Percentiles rank a stretch among this genome's conserved stretches.
Evolutionary conservation across 1,284 basidiomycete species (phyloP).

Genomic region (Fomitopsis schrenkii): DNA sequence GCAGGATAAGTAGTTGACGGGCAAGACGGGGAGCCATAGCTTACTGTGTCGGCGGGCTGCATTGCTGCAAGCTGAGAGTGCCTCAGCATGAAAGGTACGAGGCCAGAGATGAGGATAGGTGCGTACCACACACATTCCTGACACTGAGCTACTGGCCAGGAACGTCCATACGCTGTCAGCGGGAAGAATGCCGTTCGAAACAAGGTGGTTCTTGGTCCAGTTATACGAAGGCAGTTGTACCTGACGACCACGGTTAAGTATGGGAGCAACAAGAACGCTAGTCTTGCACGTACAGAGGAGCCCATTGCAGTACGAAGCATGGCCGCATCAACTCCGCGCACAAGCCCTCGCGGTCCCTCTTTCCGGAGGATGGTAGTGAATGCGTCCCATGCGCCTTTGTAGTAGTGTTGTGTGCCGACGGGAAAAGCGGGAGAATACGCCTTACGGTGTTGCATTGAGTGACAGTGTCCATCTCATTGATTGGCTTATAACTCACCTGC

Average conservation of each 20-base stretch:
- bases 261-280: neutral
- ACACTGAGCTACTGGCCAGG: conserved; percentile 83
- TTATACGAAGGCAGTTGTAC: conserved; percentile 97
- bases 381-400: conserved; percentile 82
- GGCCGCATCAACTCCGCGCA: conserved; percentile 91
- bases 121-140: conserved; percentile 88
- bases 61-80: conserved; percentile 69
- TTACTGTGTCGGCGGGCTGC: conserved; percentile 85
- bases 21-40: conserved; percentile 13
- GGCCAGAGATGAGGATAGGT: neutral
- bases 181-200: conserved; percentile 59
- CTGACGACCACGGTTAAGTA: conserved; percentile 30
- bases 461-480: neutral
- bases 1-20: neutral
- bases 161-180: conserved; percentile 85
- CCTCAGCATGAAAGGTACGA: neutral
- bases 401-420: conserved; percentile 91
- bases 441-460: conserved; percentile 29
- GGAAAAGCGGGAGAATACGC: conserved; percentile 93
- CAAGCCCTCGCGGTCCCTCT: conserved; percentile 78
- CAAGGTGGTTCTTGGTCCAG: conserved; percentile 80
- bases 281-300: conserved; percentile 52
- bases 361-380: conserved; percentile 74
- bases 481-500: conserved; percentile 57
- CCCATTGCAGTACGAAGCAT: conserved; percentile 94